These are phyloP conservation scores for Vicia faba DNA, from an alignment of 306 rosid genomes.

Conservation along the genomic window DNA sequence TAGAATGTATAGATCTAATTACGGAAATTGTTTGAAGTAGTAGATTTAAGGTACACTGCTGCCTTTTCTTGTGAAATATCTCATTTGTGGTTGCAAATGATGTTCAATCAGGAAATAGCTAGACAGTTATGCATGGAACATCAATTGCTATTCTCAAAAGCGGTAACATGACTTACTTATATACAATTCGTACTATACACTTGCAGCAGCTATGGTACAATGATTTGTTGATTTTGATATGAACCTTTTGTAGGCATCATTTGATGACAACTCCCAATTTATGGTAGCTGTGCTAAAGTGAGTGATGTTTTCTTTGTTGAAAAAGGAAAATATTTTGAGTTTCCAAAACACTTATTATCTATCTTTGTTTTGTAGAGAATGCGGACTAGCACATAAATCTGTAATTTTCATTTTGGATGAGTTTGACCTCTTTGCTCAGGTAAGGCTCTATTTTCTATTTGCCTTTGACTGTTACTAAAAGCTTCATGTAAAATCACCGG, in stretches of 20 bases:
- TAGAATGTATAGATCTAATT: neutral
- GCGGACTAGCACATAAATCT: conserved; percentile 92
- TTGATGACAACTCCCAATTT: conserved; percentile 91
- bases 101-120: conserved; percentile 82
- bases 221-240: conserved; percentile 39
- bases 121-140: conserved; percentile 87
- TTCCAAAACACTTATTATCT: conserved; percentile 33
- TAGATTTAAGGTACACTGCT: conserved; percentile 28
- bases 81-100: conserved; percentile 37
- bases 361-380: conserved; percentile 67
- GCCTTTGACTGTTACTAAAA: conserved; percentile 32
- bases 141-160: conserved; percentile 76
- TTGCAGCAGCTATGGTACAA: neutral
- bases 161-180: conserved; percentile 53
- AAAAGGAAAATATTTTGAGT: conserved; percentile 7
- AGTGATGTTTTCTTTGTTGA: conserved; percentile 41
- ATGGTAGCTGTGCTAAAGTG: conserved; percentile 88
- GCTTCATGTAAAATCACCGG: conserved; percentile 23
- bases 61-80: conserved; percentile 24
- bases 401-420: conserved; percentile 82
- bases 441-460: conserved; percentile 42
- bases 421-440: conserved; percentile 96
- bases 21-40: conserved; percentile 12
- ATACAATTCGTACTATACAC: conserved; percentile 2
- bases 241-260: conserved; percentile 72